Evolutionary conservation across 768 basidiomycete species (phyloP).

Genomic region (Xerocomellus amylosporus): DNA sequence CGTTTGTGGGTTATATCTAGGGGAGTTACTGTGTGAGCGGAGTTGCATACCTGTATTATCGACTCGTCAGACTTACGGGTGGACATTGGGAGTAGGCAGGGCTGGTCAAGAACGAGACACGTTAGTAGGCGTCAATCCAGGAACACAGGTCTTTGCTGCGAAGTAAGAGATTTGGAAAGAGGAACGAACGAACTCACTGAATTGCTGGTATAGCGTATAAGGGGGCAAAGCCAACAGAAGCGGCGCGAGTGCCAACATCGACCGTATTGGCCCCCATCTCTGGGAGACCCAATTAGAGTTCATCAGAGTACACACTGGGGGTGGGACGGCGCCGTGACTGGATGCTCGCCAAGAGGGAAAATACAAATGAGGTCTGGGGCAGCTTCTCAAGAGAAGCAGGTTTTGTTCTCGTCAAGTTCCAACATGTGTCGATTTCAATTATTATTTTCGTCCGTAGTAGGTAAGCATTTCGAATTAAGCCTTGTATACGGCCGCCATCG

Average conservation of each 20-base stretch:
- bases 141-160: background rate
- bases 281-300: background rate
- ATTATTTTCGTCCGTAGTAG: too few relatives aligned
- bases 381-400: too few relatives aligned
- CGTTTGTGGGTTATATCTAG: constrained; percentile 49
- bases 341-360: background rate
- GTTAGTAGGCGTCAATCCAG: constrained; percentile 1
- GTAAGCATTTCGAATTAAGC: too few relatives aligned
- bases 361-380: background rate
- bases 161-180: background rate
- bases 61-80: constrained; percentile 40
- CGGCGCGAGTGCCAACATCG: constrained; percentile 52
- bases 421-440: background rate
- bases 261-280: constrained; percentile 59
- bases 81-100: constrained; percentile 55
- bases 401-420: too few relatives aligned
- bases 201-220: constrained; percentile 48
- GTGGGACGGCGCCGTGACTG: background rate
- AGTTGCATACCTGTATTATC: background rate
- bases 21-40: background rate
- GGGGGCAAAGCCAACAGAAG: constrained; percentile 50
- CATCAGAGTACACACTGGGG: constrained; percentile 5
- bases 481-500: too few relatives aligned
- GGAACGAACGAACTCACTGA: constrained; percentile 35
- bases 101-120: constrained; percentile 33